phyloP scores from a whole-genome alignment of 352 stramenopile species.

The Pythium folliculosum region DNA sequence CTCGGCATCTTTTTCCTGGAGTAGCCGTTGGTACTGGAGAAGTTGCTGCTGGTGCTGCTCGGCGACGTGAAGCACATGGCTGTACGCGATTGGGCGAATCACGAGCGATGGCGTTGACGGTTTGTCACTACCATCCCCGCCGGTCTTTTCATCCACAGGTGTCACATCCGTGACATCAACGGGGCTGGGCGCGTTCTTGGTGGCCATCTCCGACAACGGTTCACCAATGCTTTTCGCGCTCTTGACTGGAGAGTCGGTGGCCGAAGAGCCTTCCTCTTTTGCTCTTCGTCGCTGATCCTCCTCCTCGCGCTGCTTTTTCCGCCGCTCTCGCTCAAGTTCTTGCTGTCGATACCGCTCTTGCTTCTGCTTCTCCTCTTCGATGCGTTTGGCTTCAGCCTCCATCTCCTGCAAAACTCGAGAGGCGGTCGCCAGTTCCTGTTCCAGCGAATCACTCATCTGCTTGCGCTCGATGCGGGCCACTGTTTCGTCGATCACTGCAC shows the following conservation, averaged over 20 bases:
- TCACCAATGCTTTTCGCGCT: background rate
- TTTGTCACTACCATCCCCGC: background rate
- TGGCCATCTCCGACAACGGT: background rate
- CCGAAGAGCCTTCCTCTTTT: background rate
- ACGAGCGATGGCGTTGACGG: constrained; percentile 44
- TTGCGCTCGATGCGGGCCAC: constrained; percentile 72
- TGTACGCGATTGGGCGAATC: constrained; percentile 71
- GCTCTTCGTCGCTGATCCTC: constrained; percentile 10
- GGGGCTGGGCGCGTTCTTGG: background rate
- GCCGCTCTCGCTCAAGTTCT: constrained; percentile 25
- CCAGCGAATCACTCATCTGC: constrained; percentile 70
- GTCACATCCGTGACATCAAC: background rate
- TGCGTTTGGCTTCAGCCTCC: constrained; percentile 22
- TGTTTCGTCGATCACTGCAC: constrained; percentile 52
- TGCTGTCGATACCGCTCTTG: constrained; percentile 37
- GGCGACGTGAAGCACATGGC: constrained; percentile 62
- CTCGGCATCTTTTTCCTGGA: constrained; percentile 71
- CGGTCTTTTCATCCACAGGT: background rate
- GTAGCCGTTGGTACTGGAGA: constrained; percentile 51
- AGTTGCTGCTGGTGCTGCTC: constrained; percentile 69
- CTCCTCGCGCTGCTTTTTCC: constrained; percentile 3
- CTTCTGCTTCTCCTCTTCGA: constrained; percentile 22
- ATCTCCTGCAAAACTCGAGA: constrained; percentile 47
- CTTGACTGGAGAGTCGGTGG: background rate
- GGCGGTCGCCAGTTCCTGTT: constrained; percentile 53